Percentiles rank a stretch among this genome's conserved stretches.
Evolutionary conservation across 2,329 filamentous ascomycete genomes (phyloP).

Genomic region (Pseudogymnoascus sp.): DNA sequence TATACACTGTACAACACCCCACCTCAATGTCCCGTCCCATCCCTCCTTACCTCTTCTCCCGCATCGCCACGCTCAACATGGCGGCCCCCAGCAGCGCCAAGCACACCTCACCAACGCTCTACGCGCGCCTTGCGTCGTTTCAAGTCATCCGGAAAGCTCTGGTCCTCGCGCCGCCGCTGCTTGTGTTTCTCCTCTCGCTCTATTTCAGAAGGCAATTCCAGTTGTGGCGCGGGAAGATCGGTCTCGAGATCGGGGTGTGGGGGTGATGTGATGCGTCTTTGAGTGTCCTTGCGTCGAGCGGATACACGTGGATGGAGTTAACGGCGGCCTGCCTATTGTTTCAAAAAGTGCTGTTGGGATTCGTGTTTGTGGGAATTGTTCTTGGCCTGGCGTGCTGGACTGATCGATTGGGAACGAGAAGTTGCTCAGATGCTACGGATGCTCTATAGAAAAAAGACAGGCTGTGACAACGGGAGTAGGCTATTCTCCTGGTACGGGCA

Average conservation of each 20-base stretch:
- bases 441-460: background rate
- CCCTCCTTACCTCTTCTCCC: background rate
- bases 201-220: constrained; percentile 5
- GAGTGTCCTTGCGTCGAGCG: background rate
- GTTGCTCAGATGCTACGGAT: background rate
- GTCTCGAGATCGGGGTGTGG: background rate
- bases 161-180: background rate
- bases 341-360: background rate
- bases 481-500: background rate
- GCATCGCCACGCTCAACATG: constrained; percentile 2
- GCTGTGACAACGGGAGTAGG: background rate
- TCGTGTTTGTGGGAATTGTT: background rate
- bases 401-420: background rate
- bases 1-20: background rate
- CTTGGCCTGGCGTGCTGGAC: background rate
- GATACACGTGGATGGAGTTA: background rate
- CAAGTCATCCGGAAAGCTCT: background rate
- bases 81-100: background rate
- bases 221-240: constrained; percentile 1
- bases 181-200: constrained; percentile 3
- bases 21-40: background rate
- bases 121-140: background rate
- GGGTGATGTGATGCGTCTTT: background rate
- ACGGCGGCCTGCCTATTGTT: background rate
- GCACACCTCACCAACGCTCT: background rate